Base-by-base conservation (phyloP, 2,329 filamentous ascomycete genomes). In the Eurotiales sp. region DNA sequence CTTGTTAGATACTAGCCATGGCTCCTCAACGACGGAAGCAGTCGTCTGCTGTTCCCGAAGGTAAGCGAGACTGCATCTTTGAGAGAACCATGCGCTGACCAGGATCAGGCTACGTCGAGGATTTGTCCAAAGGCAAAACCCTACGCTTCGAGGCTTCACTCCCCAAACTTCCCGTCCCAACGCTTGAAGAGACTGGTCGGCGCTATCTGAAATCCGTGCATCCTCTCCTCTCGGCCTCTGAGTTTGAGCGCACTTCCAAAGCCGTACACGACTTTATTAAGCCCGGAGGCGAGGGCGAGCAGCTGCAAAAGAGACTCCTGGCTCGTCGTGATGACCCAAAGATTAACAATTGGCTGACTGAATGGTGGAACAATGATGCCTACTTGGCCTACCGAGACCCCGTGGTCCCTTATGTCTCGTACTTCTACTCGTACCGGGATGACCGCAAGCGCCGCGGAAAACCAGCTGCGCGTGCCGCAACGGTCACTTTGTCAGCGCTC, bases 371-470 rank as follows among this genome's bases (percentile, higher is more conserved):
- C 70, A 84, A 96, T 48, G 83, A 85, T 4, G 93, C 93, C 53
- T 99, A 99, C 74, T 83, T 99, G 58, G 81, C 76, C 58, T 97
- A 97, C 77, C 87, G 92, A 59, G 93, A 97, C 70, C 93, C 93
- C 10, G 89, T 99, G 42, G 88, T 97, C 15, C 93, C 93, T 55
- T 99, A 97, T 68, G 93, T 99, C 65, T 96, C 90, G 72, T 99
- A 99, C 81, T 99, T 99, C 77, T 99, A 99, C 78, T 96, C 91
- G 50, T 92, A 97, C 77, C 84, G 90, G 60, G 93, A 99, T 72
- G 95, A 99, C 73, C 85, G 89, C 61, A 82, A 85, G 66, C 84
- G 92, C 59, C 85, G 90, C 56, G n/a, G n/a, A n/a, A 84, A 96
- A 70, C 93, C 93, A 0, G 86, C 87, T 56, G 95, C 95, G 80